phyloP scores from a whole-genome alignment of 371 early-diverging fungal genomes.

The Saksenaea vasiformis region DNA sequence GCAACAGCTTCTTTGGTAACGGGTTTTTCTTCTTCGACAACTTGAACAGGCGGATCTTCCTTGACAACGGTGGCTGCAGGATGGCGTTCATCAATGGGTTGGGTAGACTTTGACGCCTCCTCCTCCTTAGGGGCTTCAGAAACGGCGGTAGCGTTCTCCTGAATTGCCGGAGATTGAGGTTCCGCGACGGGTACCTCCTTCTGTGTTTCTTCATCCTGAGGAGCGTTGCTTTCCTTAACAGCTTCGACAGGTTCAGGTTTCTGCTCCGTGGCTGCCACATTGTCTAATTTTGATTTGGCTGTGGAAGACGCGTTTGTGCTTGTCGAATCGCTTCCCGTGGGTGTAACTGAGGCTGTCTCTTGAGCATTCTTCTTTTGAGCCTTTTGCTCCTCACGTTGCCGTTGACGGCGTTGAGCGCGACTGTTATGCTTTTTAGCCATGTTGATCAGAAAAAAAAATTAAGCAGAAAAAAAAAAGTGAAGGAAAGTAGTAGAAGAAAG shows the following conservation, averaged over 20 bases:
- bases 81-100: neutral
- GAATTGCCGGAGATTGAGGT: conserved; percentile 3
- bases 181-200: conserved; percentile 5
- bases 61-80: conserved; percentile 5
- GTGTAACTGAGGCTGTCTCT: neutral
- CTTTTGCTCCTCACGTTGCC: neutral
- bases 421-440: conserved; percentile 10
- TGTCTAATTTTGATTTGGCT: neutral
- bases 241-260: neutral
- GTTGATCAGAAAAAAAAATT: conserved; percentile 1
- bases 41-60: neutral
- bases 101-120: neutral
- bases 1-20: neutral
- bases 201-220: conserved; percentile 14
- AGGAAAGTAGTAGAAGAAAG: neutral
- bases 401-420: conserved; percentile 5
- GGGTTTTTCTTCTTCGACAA: neutral
- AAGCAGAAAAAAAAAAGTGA: conserved; percentile 3
- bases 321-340: conserved; percentile 1
- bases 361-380: conserved; percentile 12
- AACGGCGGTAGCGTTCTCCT: neutral
- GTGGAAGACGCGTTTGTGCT: conserved; percentile 12
- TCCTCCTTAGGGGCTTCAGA: conserved; percentile 1
- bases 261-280: neutral
- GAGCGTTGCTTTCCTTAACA: conserved; percentile 6